Evolutionary conservation across 139 green algal genomes (phyloP).

Genomic region (Eudorina sp.): DNA sequence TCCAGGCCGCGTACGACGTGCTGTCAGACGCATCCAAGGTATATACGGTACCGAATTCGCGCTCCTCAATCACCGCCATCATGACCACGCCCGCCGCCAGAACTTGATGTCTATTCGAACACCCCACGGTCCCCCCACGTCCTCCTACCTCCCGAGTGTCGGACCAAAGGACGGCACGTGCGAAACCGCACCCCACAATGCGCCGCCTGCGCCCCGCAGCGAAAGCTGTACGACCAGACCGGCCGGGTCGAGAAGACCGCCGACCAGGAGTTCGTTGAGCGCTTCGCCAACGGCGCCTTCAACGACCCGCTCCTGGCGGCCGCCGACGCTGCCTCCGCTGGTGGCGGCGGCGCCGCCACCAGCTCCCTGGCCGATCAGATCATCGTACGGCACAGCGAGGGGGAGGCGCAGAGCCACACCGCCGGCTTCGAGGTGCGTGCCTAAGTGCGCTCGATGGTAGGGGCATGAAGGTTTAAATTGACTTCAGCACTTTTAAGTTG

Average conservation of each 20-base stretch:
- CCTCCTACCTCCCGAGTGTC: too few relatives aligned
- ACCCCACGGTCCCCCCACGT: too few relatives aligned
- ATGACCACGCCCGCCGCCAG: too few relatives aligned
- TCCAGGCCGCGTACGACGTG: slow-evolving; percentile 80
- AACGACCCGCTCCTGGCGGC: background rate
- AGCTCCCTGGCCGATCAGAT: slow-evolving; percentile 75
- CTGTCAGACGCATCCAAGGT: slow-evolving; percentile 64
- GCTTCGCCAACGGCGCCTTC: slow-evolving; percentile 78
- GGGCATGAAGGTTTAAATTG: too few relatives aligned
- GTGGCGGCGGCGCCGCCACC: background rate
- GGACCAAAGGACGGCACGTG: too few relatives aligned
- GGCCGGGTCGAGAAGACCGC: slow-evolving; percentile 75
- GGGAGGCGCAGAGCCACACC: slow-evolving; percentile 71
- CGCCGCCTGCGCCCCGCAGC: slow-evolving; percentile 40
- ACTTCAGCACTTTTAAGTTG: too few relatives aligned
- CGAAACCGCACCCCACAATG: too few relatives aligned
- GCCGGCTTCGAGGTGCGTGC: slow-evolving; percentile 79
- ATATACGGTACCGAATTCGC: background rate
- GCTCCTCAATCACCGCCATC: too few relatives aligned
- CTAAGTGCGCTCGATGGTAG: too few relatives aligned
- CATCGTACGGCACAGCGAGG: slow-evolving; percentile 62
- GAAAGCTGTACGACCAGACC: slow-evolving; percentile 83
- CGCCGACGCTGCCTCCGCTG: background rate
- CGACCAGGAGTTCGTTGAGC: slow-evolving; percentile 88
- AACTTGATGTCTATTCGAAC: too few relatives aligned